Evolutionary conservation across 495 filamentous ascomycete species (phyloP), one percentile per base, ranked within the genome.

Genomic region (Penicillium silybi): DNA sequence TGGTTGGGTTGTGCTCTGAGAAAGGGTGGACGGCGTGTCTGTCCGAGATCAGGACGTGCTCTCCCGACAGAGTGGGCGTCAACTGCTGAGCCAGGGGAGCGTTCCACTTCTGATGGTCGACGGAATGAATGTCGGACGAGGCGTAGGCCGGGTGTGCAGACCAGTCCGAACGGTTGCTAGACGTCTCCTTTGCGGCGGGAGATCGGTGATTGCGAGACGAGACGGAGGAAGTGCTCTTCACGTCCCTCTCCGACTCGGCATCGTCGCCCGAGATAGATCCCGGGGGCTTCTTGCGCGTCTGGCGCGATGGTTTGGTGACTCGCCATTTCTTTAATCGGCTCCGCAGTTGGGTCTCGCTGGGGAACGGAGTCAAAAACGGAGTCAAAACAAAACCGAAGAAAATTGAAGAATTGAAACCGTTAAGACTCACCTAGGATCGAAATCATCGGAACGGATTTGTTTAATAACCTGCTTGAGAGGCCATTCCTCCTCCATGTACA

Each of bases 401-500:
- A 2, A 1, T 1, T 29, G 4, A 6, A 32, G 6, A n/a, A 15
- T 43, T 10, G 4, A 22, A 8, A 11, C 4, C 11, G 17, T n/a
- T n/a, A 10, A 10, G 0, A 49, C 66, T 56, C 41, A 78, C 75
- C 71, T 76, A 7, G 75, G 75, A 50, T 78, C 70, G 57, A 78
- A 78, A 48, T 78, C 71, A 20, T 70, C 68, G 0, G 71, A 70
- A 11, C 73, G 72, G 27, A 78, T 75, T 53, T 74, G 67, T 54
- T 76, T 76, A 48, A 76, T 76, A 40, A 78, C 75, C 44, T 73
- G 73, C 47, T 76, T 78, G 39, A 78, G 61, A 3, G 75, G 72
- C 72, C 71, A 76, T 68, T 74, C 72, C 38, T 78, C 72, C 20
- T 75, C 72, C 59, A 75, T 76, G 50, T 78, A 78, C 37, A 78